Conservation (phyloP, 192 early-diverging fungal genomes). For the Rhizophlyctis rosea region DNA sequence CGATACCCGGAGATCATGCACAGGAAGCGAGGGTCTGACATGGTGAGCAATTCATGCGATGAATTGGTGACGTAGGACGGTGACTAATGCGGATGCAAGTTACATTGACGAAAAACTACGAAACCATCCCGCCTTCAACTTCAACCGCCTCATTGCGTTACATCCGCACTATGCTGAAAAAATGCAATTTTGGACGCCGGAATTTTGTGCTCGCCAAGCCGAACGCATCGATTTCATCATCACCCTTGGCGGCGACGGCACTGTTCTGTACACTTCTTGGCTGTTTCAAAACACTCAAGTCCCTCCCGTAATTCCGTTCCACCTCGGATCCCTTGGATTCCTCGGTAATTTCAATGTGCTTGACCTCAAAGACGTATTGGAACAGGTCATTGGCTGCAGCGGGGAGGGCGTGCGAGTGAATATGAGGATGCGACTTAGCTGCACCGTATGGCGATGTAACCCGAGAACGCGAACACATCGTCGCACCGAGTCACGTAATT, state of each 20-base stretch:
- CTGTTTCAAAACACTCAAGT: conserved; percentile 66
- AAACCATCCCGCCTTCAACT: conserved; percentile 29
- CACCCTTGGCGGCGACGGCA: conserved; percentile 96
- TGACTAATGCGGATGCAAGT: no score
- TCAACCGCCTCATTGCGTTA: conserved; percentile 8
- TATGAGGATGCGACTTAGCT: conserved; percentile 86
- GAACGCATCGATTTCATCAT: conserved; percentile 89
- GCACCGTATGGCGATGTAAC: conserved; percentile 82
- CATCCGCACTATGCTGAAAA: conserved; percentile 19
- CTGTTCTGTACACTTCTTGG: conserved; percentile 92
- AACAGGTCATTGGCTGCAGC: conserved; percentile 38
- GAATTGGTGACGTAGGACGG: no score
- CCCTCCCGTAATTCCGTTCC: conserved; percentile 88
- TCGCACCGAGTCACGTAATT: no score
- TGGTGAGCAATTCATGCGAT: no score
- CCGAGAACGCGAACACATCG: no score
- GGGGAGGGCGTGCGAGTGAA: conserved; percentile 76
- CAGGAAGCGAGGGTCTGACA: not conserved
- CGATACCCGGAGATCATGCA: conserved; percentile 19
- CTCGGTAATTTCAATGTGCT: conserved; percentile 79
- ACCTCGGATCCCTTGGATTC: conserved; percentile 88
- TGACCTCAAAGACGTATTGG: conserved; percentile 58
- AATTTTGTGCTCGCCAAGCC: conserved; percentile 41
- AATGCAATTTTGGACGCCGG: conserved; percentile 28
- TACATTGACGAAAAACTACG: conserved; percentile 32